These are phyloP conservation scores for Leccinum subtestaceum DNA, from an alignment of 768 basidiomycete genomes.

Conservation along the genomic window DNA sequence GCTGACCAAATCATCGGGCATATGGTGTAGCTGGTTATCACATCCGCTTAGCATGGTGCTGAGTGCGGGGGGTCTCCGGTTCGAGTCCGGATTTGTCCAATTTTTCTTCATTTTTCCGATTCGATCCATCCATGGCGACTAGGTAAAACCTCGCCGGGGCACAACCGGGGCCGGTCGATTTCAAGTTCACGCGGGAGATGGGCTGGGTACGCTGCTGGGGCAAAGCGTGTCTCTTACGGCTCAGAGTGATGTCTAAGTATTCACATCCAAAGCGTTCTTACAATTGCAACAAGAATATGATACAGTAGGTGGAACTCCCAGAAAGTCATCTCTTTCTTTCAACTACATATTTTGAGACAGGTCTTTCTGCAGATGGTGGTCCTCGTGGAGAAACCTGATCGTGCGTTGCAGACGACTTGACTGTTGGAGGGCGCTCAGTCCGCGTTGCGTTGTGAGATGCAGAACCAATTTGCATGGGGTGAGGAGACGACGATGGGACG, in stretches of 20 bases:
- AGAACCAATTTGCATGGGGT: constrained; percentile 12
- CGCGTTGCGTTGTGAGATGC: constrained; percentile 15
- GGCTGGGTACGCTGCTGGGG: not conserved
- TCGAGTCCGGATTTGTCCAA: constrained; percentile 41
- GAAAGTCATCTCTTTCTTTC: constrained; percentile 23
- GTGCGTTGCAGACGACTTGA: constrained; percentile 14
- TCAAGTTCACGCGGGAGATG: not conserved
- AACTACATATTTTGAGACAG: constrained; percentile 35
- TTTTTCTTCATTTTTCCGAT: no score
- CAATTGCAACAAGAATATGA: not conserved
- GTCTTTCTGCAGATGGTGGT: constrained; percentile 10
- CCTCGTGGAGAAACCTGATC: not conserved
- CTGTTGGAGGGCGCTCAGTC: constrained; percentile 26
- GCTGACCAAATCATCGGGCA: constrained; percentile 20
- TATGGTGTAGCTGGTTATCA: constrained; percentile 42
- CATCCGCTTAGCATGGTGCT: constrained; percentile 39
- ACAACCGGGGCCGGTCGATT: no score
- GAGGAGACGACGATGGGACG: constrained; percentile 4
- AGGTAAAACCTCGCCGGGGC: no score
- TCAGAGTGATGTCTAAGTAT: not conserved
- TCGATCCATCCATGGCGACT: no score
- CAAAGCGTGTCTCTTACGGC: not conserved
- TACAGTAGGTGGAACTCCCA: not conserved
- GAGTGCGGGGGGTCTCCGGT: constrained; percentile 39
- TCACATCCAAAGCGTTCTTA: not conserved